Conservation (phyloP, 2,329 filamentous ascomycete species). For the Penicillium sp. region DNA sequence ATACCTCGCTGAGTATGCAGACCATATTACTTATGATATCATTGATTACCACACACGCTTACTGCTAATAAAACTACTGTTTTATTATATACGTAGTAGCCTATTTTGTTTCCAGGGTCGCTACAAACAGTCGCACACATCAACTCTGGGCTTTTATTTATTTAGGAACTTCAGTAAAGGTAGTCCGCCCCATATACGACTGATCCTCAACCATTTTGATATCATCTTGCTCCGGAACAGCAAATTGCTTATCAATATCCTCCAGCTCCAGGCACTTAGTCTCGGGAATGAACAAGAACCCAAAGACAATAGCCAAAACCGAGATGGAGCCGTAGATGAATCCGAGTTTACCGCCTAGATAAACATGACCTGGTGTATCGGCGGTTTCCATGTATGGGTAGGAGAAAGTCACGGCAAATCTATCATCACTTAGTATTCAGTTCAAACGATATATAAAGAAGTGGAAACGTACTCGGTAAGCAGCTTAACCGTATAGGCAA, state of each 20-base stretch:
- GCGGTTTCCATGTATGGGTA: conserved; percentile 17
- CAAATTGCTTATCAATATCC: conserved; percentile 10
- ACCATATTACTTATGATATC: no score
- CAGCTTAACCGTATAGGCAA: background rate
- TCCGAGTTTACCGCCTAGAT: conserved; percentile 13
- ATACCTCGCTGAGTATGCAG: no score
- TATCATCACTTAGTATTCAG: background rate
- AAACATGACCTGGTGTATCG: conserved; percentile 10
- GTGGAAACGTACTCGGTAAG: background rate
- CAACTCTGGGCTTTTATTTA: background rate
- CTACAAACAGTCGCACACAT: no score
- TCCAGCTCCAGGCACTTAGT: conserved; percentile 10
- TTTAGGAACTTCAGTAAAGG: background rate
- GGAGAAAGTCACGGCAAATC: conserved; percentile 16
- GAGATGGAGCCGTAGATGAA: conserved; percentile 17
- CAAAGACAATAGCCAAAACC: conserved; percentile 11
- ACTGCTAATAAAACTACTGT: no score
- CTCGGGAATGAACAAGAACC: conserved; percentile 13
- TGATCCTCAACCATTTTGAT: background rate
- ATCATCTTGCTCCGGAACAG: background rate
- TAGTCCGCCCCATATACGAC: background rate
- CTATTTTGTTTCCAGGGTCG: no score
- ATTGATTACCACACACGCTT: no score
- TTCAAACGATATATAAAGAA: background rate
- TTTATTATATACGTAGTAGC: no score